These are phyloP conservation scores for Musa itinerans DNA, from an alignment of 176 grass and related monocot species.

Conservation along the genomic window DNA sequence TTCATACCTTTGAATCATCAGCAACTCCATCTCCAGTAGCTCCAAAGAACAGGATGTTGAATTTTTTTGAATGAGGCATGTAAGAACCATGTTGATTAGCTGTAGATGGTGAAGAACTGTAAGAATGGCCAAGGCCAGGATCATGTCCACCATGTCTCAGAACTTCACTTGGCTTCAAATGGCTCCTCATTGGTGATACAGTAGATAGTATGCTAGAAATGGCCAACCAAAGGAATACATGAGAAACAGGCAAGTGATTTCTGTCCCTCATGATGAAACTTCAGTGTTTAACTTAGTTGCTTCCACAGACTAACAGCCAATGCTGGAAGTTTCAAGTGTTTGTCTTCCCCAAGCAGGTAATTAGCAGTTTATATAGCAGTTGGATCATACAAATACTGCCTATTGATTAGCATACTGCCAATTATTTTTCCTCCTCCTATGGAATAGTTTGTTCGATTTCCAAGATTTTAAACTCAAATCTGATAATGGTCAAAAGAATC, in stretches of 20 bases:
- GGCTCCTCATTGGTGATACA: neutral
- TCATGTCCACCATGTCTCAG: neutral
- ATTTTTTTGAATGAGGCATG: constrained; percentile 22
- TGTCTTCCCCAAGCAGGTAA: neutral
- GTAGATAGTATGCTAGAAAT: neutral
- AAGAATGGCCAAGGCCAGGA: neutral
- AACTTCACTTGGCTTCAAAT: neutral
- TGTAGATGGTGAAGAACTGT: neutral
- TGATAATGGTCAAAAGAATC: neutral
- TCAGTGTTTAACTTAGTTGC: neutral
- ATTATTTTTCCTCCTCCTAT: neutral
- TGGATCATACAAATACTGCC: neutral
- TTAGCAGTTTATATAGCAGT: constrained; percentile 1
- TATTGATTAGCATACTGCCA: neutral
- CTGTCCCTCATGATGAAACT: constrained; percentile 12
- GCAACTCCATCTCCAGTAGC: constrained; percentile 40
- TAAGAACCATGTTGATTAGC: constrained; percentile 27
- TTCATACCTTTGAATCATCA: constrained; percentile 55
- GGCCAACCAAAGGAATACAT: constrained; percentile 9
- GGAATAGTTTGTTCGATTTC: neutral
- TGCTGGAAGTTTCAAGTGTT: neutral
- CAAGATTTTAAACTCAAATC: neutral
- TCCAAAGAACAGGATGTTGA: constrained; percentile 51
- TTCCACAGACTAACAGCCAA: neutral
- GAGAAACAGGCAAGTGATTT: constrained; percentile 3